A percentile compares a stretch with the other conserved stretches of the same genome.
Evolutionary conservation across 1,284 basidiomycete species (phyloP).

Genomic region (Ustilago trichophora): DNA sequence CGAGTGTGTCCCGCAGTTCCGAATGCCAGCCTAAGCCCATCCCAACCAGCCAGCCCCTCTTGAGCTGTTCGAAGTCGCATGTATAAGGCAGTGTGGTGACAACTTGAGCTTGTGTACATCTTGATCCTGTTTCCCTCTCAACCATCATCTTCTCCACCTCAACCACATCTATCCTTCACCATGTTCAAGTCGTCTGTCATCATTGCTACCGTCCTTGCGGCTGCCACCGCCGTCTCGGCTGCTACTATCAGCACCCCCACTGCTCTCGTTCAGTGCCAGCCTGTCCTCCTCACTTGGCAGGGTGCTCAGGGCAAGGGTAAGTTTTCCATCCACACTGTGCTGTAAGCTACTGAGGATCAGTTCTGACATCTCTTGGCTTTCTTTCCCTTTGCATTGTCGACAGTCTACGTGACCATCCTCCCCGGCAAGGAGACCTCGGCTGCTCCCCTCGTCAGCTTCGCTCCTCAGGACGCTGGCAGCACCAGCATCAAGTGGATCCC

Average conservation of each 20-base stretch:
- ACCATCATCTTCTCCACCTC: slow-evolving; percentile 10
- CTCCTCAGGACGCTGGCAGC: slow-evolving; percentile 17
- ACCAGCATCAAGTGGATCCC: slow-evolving; percentile 33
- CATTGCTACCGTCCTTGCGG: slow-evolving; percentile 28
- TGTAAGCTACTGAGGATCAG: neutral
- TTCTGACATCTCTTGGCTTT: slow-evolving; percentile 5
- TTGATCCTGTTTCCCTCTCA: slow-evolving; percentile 1
- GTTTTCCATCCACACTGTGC: slow-evolving; percentile 12
- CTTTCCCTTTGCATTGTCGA: neutral
- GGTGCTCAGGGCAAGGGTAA: slow-evolving; percentile 37
- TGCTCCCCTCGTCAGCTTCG: slow-evolving; percentile 31
- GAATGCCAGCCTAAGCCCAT: no score
- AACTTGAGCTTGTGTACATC: neutral
- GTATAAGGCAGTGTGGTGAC: neutral
- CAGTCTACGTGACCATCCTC: slow-evolving; percentile 35
- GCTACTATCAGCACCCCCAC: slow-evolving; percentile 48
- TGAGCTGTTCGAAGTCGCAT: no score
- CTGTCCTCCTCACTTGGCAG: slow-evolving; percentile 40
- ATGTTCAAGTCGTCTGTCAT: slow-evolving; percentile 36
- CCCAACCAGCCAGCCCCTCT: slow-evolving; percentile 1
- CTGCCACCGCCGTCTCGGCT: slow-evolving; percentile 18
- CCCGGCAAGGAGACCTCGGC: slow-evolving; percentile 35
- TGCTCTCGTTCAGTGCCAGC: slow-evolving; percentile 50
- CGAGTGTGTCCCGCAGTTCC: no score
- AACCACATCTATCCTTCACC: slow-evolving; percentile 1